Evolutionary conservation across 139 green algal species (phyloP), one percentile per base, ranked within the genome.

Genomic region (Coccomyxa sp.): DNA sequence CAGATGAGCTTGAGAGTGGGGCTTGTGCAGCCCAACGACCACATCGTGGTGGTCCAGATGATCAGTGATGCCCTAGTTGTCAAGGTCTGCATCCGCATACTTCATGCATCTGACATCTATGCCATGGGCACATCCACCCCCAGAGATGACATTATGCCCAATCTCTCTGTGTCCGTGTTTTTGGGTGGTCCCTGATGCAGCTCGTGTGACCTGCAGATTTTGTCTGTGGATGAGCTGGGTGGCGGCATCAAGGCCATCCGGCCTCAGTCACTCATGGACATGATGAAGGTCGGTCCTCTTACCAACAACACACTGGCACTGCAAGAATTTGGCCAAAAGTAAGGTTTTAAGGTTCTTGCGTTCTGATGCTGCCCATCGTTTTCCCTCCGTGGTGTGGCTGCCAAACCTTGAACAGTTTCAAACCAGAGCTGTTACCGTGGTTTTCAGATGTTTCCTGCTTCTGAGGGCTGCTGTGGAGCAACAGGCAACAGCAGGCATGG

Each of bases 21-120:
- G 13, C 87, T 97, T 76, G 88, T 96, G 17, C 88, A 88, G 79
- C 79, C 91, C 21, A 82, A 87, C 30, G 93, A 97, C 83, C 90
- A 95, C 79, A 91, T 95, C 63, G 93, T 97, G 77, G 86, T 87
- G 58, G 90, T 95, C 81, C 86, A 95, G 74, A 86, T 77, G 38
- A 76, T 90, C n/a, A 51, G 82, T 15, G 89, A 90, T 21, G 71
- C 83, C 67, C 85, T 91, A 17, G 82, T 92, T 21, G 82, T 95
- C 85, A 95, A 88, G 63, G 63, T 71, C 4, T 28, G 21, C 63
- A 21, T 71, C 63, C 63, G 18, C 38, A 25, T 15, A 21, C 7
- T n/a, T 25, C 18, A 71, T 71, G 63, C 63, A 51, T 51, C 63
- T 71, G 7, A 21, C 63, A 25, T 71, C 63, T 71, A 25, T 9